Conservation (phyloP, 768 basidiomycete species). For the Boletus reticuloceps region DNA sequence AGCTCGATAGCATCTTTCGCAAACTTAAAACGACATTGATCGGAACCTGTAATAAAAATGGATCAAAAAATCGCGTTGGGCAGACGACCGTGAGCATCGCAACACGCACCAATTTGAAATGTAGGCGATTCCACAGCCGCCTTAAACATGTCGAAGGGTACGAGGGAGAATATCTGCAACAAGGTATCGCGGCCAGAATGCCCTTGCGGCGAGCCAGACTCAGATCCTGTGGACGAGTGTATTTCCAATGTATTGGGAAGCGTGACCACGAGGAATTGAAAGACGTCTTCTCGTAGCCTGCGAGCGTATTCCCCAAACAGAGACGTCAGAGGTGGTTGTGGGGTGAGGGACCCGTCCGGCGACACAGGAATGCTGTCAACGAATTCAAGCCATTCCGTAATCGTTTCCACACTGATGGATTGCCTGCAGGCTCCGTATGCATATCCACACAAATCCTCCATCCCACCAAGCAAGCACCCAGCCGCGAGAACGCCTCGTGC, state of each 20-base stretch:
- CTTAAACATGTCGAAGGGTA: conserved; percentile 89
- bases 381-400: conserved; percentile 77
- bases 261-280: conserved; percentile 72
- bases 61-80: conserved; percentile 8
- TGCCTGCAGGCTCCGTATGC: conserved; percentile 76
- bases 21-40: conserved; percentile 88
- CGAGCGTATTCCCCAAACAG: conserved; percentile 80
- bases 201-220: conserved; percentile 36
- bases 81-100: conserved; percentile 6
- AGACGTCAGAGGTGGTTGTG: conserved; percentile 49
- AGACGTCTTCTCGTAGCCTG: conserved; percentile 70
- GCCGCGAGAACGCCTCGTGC: conserved; percentile 84
- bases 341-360: conserved; percentile 45
- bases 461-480: conserved; percentile 79
- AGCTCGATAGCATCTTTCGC: conserved; percentile 86
- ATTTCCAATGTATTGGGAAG: conserved; percentile 67
- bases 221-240: conserved; percentile 39
- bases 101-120: conserved; percentile 70
- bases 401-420: conserved; percentile 72
- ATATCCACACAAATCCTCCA: conserved; percentile 80
- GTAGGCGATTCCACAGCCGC: conserved; percentile 73
- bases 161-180: conserved; percentile 69
- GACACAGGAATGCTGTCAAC: conserved; percentile 52
- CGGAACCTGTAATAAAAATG: conserved; percentile 51
- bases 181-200: conserved; percentile 62